These are phyloP conservation scores for Kalanchoe fedtschenkoi DNA, from an alignment of 164 flowering plant species.

Conservation along the genomic window DNA sequence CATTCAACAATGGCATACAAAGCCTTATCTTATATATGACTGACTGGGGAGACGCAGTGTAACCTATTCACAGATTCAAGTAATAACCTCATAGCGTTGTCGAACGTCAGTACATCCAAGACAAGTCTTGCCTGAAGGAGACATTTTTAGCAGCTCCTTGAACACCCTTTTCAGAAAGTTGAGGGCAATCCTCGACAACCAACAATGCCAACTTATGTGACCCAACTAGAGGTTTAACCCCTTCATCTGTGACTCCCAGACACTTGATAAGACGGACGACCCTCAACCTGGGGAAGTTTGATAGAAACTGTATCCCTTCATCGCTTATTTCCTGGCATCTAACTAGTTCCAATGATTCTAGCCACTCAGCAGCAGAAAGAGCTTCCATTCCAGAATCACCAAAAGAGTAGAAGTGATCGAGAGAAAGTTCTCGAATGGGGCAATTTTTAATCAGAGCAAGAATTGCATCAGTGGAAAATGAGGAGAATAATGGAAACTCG, in stretches of 20 bases:
- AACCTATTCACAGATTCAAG: no score
- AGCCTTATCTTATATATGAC: no score
- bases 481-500: conserved; percentile 64
- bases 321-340: conserved; percentile 74
- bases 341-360: conserved; percentile 56
- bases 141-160: conserved; percentile 52
- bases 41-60: no score
- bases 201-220: conserved; percentile 41
- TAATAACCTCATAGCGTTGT: no score
- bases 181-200: conserved; percentile 71
- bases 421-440: conserved; percentile 46
- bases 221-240: conserved; percentile 55
- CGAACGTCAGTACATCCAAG: no score
- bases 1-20: no score
- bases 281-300: conserved; percentile 35
- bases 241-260: conserved; percentile 62
- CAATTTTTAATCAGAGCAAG: conserved; percentile 41
- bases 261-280: conserved; percentile 45
- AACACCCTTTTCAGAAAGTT: conserved; percentile 53
- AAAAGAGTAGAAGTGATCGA: conserved; percentile 63
- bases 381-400: conserved; percentile 72
- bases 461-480: conserved; percentile 54
- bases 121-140: conserved; percentile 55
- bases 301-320: conserved; percentile 54
- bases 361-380: conserved; percentile 48